Conservation (phyloP, 208 protist genomes). For the Leishmania tarentolae region DNA sequence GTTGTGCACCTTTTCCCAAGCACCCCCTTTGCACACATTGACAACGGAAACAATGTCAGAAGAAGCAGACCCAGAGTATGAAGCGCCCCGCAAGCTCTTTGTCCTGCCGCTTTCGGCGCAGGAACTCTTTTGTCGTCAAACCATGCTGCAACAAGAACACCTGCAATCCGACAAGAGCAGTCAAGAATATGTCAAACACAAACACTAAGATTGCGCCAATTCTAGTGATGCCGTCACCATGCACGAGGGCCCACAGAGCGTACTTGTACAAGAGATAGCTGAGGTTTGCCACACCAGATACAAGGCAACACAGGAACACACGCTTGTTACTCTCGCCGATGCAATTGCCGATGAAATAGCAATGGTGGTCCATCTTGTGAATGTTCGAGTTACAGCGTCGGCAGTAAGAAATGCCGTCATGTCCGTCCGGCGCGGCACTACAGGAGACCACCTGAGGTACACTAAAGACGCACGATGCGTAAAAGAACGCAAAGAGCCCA, state of each 20-base stretch:
- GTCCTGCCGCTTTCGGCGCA: constrained; percentile 19
- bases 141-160: constrained; percentile 25
- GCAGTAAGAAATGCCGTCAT: constrained; percentile 5
- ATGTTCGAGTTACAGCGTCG: constrained; percentile 37
- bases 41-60: not conserved
- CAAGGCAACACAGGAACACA: constrained; percentile 44
- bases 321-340: constrained; percentile 40
- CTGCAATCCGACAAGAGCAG: constrained; percentile 42
- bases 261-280: constrained; percentile 46
- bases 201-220: constrained; percentile 47
- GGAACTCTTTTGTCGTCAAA: constrained; percentile 38
- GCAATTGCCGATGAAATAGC: constrained; percentile 73
- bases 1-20: not conserved
- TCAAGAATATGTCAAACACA: constrained; percentile 28
- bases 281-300: constrained; percentile 46
- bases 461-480: constrained; percentile 48
- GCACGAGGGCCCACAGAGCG: constrained; percentile 36
- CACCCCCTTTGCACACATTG: not conserved
- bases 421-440: constrained; percentile 35
- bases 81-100: constrained; percentile 6
- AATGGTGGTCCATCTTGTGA: constrained; percentile 60
- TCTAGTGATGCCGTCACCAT: constrained; percentile 29
- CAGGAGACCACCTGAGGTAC: constrained; percentile 36
- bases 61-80: constrained; percentile 2
- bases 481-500: constrained; percentile 33